A percentile compares a stretch with the other conserved stretches of the same genome.
Evolutionary conservation across 768 basidiomycete genomes (phyloP).

Genomic region (Hygrocybe coccinea): DNA sequence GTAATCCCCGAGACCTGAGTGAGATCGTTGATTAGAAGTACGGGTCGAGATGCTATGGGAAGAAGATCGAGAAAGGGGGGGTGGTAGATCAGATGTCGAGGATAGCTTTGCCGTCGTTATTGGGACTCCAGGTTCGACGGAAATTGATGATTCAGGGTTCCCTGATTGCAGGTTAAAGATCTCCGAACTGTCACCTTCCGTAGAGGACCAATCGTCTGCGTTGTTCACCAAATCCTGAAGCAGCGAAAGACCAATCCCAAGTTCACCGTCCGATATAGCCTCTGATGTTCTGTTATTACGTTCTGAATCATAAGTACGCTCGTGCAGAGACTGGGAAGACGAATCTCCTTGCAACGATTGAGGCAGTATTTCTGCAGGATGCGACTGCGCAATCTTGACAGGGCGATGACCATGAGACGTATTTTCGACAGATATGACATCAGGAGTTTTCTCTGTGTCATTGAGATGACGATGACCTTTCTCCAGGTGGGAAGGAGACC

Average conservation of each 20-base stretch:
- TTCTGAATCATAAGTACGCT: constrained; percentile 13
- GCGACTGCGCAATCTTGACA: too few relatives aligned
- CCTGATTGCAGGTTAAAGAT: too few relatives aligned
- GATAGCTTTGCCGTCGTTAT: not conserved
- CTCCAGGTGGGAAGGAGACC: too few relatives aligned
- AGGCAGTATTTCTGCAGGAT: too few relatives aligned
- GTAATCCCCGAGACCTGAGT: constrained; percentile 30
- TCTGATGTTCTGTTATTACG: constrained; percentile 28
- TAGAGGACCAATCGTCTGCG: constrained; percentile 19
- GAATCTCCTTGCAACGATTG: too few relatives aligned
- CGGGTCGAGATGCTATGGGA: constrained; percentile 1
- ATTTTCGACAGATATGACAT: too few relatives aligned
- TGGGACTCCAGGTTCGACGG: not conserved
- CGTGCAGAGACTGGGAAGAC: not conserved
- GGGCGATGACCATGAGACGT: too few relatives aligned
- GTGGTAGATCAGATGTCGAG: not conserved
- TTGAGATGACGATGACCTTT: too few relatives aligned
- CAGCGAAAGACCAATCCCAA: constrained; percentile 66
- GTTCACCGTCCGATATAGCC: constrained; percentile 51
- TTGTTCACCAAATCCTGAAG: constrained; percentile 46
- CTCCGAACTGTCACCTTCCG: not conserved
- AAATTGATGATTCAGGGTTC: too few relatives aligned
- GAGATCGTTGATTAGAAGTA: constrained; percentile 15
- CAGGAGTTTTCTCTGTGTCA: too few relatives aligned
- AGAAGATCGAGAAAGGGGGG: not conserved